Percentiles rank a stretch among this genome's conserved stretches.
These are phyloP conservation scores for Magnaporthiopsis rhizophila DNA, from an alignment of 2,329 filamentous ascomycete species.

Conservation along the genomic window DNA sequence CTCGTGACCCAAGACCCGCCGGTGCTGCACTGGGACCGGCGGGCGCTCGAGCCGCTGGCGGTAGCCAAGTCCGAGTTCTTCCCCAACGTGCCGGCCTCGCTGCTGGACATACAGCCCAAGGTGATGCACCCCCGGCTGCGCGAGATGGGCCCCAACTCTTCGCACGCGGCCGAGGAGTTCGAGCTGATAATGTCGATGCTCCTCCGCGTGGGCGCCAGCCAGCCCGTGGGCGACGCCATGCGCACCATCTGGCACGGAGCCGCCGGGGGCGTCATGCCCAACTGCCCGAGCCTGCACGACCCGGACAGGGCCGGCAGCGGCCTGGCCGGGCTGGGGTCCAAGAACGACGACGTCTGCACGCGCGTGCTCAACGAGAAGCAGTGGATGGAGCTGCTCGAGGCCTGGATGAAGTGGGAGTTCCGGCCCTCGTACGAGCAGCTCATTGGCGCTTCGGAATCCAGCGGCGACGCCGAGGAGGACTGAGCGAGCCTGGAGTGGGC, in stretches of 20 bases:
- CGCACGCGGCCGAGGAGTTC: conserved; percentile 39
- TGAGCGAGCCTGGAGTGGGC: too few relatives aligned
- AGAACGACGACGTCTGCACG: conserved; percentile 25
- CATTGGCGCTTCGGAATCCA: conserved; percentile 28
- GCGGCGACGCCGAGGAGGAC: conserved; percentile 20
- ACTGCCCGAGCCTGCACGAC: conserved; percentile 43
- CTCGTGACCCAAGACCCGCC: conserved; percentile 40
- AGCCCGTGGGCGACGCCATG: conserved; percentile 35
- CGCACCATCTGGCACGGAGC: conserved; percentile 53
- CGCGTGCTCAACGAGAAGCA: conserved; percentile 45
- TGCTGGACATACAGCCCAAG: conserved; percentile 62
- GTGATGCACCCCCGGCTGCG: conserved; percentile 39
- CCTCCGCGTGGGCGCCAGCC: neutral
- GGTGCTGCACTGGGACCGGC: conserved; percentile 59
- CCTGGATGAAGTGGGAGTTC: conserved; percentile 62
- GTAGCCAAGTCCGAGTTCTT: conserved; percentile 55
- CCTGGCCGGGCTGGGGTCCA: conserved; percentile 26
- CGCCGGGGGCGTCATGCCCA: conserved; percentile 39
- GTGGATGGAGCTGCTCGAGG: conserved; percentile 48
- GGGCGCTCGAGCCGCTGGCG: conserved; percentile 61
- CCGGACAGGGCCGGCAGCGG: conserved; percentile 36
- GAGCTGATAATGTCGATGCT: conserved; percentile 35
- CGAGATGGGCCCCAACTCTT: conserved; percentile 31
- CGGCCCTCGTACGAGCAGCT: conserved; percentile 40
- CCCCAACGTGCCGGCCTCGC: conserved; percentile 46